These are phyloP conservation scores for Malus sylvestris DNA, from an alignment of 306 rosid species.

Conservation along the genomic window DNA sequence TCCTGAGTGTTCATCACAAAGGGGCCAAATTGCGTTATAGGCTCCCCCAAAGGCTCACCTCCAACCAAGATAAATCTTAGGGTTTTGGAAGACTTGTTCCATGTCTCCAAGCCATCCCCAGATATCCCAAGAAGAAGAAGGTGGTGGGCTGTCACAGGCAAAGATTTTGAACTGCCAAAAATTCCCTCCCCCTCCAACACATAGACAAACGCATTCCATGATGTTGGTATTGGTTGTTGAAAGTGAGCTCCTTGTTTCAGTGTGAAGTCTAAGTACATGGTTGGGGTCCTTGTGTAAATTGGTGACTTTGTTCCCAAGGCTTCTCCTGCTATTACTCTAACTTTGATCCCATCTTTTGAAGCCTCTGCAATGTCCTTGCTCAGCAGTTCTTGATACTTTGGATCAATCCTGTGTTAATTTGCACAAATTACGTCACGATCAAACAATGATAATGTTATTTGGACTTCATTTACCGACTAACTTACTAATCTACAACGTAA, in stretches of 20 bases:
- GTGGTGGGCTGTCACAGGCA: constrained; percentile 47
- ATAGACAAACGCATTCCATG: constrained; percentile 91
- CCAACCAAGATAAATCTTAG: constrained; percentile 79
- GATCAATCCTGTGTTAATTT: constrained; percentile 60
- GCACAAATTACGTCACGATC: background rate
- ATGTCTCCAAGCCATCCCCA: constrained; percentile 78
- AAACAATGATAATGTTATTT: background rate
- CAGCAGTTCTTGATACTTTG: constrained; percentile 75
- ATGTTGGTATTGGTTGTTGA: constrained; percentile 57
- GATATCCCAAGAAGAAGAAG: constrained; percentile 62
- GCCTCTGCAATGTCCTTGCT: constrained; percentile 74
- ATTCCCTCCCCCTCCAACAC: constrained; percentile 86
- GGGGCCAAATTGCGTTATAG: constrained; percentile 79
- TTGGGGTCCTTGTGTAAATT: constrained; percentile 81
- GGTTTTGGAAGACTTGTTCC: constrained; percentile 63
- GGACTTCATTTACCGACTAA: background rate
- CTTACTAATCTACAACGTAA: background rate
- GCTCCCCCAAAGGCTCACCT: constrained; percentile 83
- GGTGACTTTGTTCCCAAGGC: constrained; percentile 83
- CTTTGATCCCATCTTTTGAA: constrained; percentile 60
- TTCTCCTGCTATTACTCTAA: constrained; percentile 90
- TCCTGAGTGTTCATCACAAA: constrained; percentile 94
- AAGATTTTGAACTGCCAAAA: constrained; percentile 46
- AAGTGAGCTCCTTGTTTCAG: constrained; percentile 71
- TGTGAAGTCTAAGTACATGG: constrained; percentile 85